Percentiles rank a stretch among this genome's conserved stretches.
phyloP scores from a whole-genome alignment of 2,329 filamentous ascomycete genomes.

The Trichophyton schoenleinii region DNA sequence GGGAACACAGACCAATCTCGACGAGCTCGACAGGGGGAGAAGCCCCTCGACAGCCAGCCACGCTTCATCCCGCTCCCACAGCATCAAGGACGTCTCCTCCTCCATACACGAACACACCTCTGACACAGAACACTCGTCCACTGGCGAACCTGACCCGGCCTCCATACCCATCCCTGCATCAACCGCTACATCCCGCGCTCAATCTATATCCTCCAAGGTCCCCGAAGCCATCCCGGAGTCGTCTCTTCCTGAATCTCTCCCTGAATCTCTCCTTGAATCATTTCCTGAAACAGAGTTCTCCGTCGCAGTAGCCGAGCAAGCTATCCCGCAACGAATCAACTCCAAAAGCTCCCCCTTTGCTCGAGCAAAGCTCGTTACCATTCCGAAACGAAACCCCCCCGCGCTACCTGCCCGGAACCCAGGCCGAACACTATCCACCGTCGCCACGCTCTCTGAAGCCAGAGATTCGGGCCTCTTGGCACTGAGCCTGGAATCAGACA shows the following conservation, averaged over 20 bases:
- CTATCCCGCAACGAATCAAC: constrained; percentile 46
- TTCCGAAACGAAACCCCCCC: constrained; percentile 59
- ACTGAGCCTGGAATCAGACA: constrained; percentile 10
- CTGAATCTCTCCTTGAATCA: not conserved
- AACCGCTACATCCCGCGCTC: not conserved
- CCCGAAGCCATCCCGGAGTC: not conserved
- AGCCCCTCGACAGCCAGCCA: constrained; percentile 8
- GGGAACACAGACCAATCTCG: constrained; percentile 56
- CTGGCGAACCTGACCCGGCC: not conserved
- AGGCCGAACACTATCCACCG: constrained; percentile 15
- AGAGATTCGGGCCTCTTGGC: constrained; percentile 4
- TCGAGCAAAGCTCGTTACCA: constrained; percentile 70
- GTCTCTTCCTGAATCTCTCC: too few relatives aligned
- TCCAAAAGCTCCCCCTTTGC: constrained; percentile 55
- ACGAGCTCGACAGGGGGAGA: not conserved
- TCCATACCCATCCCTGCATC: not conserved
- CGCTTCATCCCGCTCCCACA: constrained; percentile 8
- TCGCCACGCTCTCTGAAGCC: constrained; percentile 2
- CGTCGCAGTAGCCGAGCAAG: constrained; percentile 25
- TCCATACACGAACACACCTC: not conserved
- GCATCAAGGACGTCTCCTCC: constrained; percentile 1
- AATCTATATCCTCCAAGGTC: not conserved
- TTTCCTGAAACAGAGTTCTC: not conserved
- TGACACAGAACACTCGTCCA: not conserved
- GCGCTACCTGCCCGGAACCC: constrained; percentile 67